A percentile compares a stretch with the other conserved stretches of the same genome.
Conservation (phyloP, 2,329 filamentous ascomycete species). For the Lecanicillium sp. region DNA sequence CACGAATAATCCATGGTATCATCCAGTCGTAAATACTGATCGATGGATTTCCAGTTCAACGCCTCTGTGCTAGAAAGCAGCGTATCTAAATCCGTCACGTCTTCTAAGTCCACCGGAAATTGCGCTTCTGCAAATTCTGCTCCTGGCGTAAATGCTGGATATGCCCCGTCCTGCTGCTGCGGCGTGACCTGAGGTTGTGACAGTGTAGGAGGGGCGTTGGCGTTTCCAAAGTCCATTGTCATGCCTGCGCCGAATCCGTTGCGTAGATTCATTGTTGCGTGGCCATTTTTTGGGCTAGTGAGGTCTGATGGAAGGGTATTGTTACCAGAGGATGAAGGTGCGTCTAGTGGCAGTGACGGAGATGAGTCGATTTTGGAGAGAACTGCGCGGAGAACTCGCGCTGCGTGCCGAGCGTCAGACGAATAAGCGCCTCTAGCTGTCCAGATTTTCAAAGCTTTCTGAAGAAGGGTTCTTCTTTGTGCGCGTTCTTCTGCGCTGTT, state of each 20-base stretch:
- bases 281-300: neutral
- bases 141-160: neutral
- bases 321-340: neutral
- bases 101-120: conserved; percentile 20
- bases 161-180: conserved; percentile 11
- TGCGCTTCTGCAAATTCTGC: conserved; percentile 6
- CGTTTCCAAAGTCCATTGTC: no score
- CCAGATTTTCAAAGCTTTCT: conserved; percentile 35
- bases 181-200: no score
- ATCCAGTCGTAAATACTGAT: conserved; percentile 17
- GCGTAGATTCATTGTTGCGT: no score
- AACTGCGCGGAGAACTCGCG: conserved; percentile 33
- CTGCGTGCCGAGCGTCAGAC: conserved; percentile 33
- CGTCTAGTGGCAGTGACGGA: neutral
- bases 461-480: conserved; percentile 27
- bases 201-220: neutral
- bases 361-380: conserved; percentile 25
- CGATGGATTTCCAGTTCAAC: conserved; percentile 29
- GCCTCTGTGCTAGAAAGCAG: conserved; percentile 24
- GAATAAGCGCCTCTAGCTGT: conserved; percentile 26
- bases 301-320: neutral
- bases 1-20: conserved; percentile 3
- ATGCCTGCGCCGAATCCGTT: no score
- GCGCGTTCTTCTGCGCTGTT: conserved; percentile 19
- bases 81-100: conserved; percentile 26